phyloP scores from a whole-genome alignment of 495 filamentous ascomycete genomes.

The Penicillium herquei region DNA sequence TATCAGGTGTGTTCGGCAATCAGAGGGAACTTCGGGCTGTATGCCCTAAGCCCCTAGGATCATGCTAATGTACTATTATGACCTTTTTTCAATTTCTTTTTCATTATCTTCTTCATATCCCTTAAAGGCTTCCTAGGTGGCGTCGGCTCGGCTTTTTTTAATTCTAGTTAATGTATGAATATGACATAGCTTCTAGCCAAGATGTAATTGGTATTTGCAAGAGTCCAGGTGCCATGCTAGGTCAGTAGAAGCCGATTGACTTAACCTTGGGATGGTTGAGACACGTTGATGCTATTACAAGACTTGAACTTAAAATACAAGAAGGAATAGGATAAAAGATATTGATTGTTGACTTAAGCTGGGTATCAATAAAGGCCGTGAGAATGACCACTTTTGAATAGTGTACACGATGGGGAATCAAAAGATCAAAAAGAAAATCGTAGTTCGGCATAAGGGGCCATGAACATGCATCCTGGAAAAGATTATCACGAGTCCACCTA shows the following conservation, averaged over 20 bases:
- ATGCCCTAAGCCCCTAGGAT: no score
- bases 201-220: no score
- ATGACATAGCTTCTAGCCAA: conserved; percentile 6
- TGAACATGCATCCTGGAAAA: not conserved
- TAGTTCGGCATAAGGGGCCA: no score
- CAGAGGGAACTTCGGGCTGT: no score
- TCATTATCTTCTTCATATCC: conserved; percentile 5
- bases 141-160: conserved; percentile 8
- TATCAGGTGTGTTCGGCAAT: no score
- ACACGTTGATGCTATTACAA: no score
- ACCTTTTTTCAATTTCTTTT: conserved; percentile 8
- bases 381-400: not conserved
- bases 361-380: not conserved
- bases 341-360: not conserved
- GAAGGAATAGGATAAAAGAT: not conserved
- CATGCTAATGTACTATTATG: no score
- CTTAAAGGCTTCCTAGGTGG: conserved; percentile 10
- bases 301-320: not conserved
- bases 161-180: conserved; percentile 24
- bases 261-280: no score
- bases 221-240: no score
- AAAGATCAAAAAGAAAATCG: not conserved
- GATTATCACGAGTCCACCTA: not conserved
- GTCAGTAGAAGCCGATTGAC: no score
- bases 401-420: not conserved